These are phyloP conservation scores for Earliella scabrosa DNA, from an alignment of 1,284 basidiomycete genomes.

Conservation along the genomic window DNA sequence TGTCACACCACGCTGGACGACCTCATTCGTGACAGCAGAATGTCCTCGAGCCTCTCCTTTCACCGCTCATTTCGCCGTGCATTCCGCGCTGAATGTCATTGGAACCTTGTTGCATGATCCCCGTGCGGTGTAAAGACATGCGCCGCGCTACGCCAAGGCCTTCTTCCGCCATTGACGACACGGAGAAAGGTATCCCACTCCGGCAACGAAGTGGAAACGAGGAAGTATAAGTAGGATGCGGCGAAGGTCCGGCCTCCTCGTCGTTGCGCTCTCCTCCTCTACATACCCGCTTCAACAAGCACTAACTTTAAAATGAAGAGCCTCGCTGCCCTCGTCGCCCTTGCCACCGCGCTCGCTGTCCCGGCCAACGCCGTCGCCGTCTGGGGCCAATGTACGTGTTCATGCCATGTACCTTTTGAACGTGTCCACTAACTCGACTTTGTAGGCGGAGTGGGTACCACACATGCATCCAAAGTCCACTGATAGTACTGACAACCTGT, in stretches of 20 bases:
- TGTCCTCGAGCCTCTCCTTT: background rate
- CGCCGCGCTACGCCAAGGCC: background rate
- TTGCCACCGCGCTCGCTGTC: conserved; percentile 27
- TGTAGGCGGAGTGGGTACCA: conserved; percentile 21
- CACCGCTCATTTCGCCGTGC: conserved; percentile 6
- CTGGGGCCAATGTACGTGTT: conserved; percentile 30
- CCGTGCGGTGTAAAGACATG: background rate
- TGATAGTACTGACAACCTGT: background rate
- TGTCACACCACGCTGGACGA: background rate
- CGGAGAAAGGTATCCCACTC: background rate
- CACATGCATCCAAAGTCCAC: background rate
- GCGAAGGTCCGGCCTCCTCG: background rate
- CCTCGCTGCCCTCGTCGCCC: conserved; percentile 31
- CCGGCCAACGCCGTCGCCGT: conserved; percentile 32
- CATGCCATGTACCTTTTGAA: background rate
- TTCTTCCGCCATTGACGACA: background rate
- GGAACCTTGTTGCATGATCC: too few species aligned
- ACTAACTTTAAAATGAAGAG: conserved; percentile 28
- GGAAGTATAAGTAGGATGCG: conserved; percentile 3
- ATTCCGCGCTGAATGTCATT: conserved; percentile 11
- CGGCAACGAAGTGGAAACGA: background rate
- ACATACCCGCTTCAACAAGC: background rate
- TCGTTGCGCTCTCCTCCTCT: background rate
- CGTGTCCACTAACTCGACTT: too few species aligned
- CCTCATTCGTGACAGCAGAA: background rate